A percentile compares a stretch with the other conserved stretches of the same genome.
Evolutionary conservation across 2,329 filamentous ascomycete genomes (phyloP).

Genomic region (Cladosporium oxysporum): DNA sequence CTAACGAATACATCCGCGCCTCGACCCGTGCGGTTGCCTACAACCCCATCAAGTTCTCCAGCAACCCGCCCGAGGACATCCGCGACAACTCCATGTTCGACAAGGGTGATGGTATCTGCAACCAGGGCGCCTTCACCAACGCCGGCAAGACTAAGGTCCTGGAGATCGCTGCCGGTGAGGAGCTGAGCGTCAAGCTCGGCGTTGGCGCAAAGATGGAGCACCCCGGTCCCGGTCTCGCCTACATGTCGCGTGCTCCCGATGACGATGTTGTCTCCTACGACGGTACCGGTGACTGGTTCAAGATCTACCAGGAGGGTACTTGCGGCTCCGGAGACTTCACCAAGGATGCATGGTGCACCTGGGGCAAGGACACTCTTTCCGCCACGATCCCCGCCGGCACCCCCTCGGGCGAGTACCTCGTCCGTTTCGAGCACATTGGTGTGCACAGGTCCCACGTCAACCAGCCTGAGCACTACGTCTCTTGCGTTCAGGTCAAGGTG

Average conservation of each 20-base stretch:
- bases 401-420: constrained; percentile 12
- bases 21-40: not conserved
- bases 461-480: constrained; percentile 2
- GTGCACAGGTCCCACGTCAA: constrained; percentile 30
- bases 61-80: not conserved
- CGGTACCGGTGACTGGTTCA: constrained; percentile 11
- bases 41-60: constrained; percentile 3
- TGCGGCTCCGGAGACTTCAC: not conserved
- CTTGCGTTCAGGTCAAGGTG: constrained; percentile 26
- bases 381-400: constrained; percentile 15
- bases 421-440: constrained; percentile 17
- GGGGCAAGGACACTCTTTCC: not conserved
- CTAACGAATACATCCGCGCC: not conserved
- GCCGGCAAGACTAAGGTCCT: constrained; percentile 23
- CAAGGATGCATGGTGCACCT: constrained; percentile 1
- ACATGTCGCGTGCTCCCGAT: constrained; percentile 1
- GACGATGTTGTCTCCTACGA: constrained; percentile 2
- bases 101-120: not conserved
- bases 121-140: constrained; percentile 20
- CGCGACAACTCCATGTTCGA: not conserved
- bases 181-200: not conserved
- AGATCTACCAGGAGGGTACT: constrained; percentile 1
- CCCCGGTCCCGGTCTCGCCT: constrained; percentile 4
- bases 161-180: constrained; percentile 10
- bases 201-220: constrained; percentile 5